Base-by-base conservation (phyloP, 257 asterid species). In the Lycium barbarum region DNA sequence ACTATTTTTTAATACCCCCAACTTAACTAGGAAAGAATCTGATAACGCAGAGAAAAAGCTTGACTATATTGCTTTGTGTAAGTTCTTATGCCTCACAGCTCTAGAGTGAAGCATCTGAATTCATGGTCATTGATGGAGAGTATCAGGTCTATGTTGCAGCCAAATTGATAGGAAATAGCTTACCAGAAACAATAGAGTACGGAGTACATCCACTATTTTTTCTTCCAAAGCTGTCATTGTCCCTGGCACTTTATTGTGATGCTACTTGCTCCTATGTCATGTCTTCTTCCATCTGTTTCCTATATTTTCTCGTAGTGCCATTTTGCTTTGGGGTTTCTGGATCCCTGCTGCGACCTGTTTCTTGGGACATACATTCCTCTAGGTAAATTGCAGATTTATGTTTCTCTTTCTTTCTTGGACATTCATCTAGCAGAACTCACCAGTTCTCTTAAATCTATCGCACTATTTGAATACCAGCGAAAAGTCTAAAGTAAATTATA, bases 401-500 rank as follows among this genome's bases (percentile, higher is more conserved):
- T 45, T 73, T 47, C 80, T 73, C 17, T 73, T 26, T 45, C n/a
- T n/a, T 45, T 73, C 80, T n/a, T 11, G 80, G 59, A 45, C n/a
- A 73, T 73, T 72, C 79, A 18, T 71, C 17, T 43, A 18, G 55
- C 36, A 45, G 40, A 73, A 73, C 3, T 73, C 80, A 45, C 38
- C 80, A n/a, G 11, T 66, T 33, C n/a, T 20, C 18, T 73, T 73
- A 73, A 45, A 73, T 73, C 58, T 58, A n/a, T n/a, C 47, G n/a
- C 57, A 11, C 80, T 45, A 70, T 40, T 40, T 40, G 2, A 1
- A 18, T 17, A 40, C 3, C 55, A 70, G 35, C 54, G 8, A 70
- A 70, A 70, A 17, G 79, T 70, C 17, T 68, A 0, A 8, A 70
- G 53, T 7, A 4, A 43, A 68, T 68, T 70, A 9, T 70, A 70